Evolutionary conservation across 768 basidiomycete genomes (phyloP).

Genomic region (Dentipellis fragilis): DNA sequence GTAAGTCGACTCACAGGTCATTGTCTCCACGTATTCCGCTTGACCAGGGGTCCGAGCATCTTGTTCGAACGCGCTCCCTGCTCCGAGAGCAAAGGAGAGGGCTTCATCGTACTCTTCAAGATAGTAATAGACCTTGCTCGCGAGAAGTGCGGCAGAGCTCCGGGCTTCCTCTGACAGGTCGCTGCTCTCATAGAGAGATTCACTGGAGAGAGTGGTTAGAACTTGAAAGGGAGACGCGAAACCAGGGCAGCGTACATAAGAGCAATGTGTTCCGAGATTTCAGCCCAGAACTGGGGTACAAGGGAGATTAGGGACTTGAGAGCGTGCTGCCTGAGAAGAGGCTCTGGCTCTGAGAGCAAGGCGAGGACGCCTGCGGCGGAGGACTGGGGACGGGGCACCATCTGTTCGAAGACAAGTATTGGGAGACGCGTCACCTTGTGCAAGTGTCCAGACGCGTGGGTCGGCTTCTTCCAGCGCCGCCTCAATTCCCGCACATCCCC

Average conservation of each 20-base stretch:
- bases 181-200: conserved; percentile 79
- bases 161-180: conserved; percentile 66
- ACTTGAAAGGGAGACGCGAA: neutral
- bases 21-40: conserved; percentile 89
- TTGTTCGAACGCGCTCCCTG: conserved; percentile 76
- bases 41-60: conserved; percentile 54
- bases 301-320: conserved; percentile 72
- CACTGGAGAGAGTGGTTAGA: conserved; percentile 38
- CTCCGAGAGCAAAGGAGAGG: conserved; percentile 87
- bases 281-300: conserved; percentile 95
- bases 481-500: conserved; percentile 3
- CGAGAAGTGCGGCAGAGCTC: conserved; percentile 79
- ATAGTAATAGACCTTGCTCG: conserved; percentile 98
- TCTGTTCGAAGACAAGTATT: conserved; percentile 21
- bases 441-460: neutral
- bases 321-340: conserved; percentile 84
- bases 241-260: conserved; percentile 58
- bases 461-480: neutral
- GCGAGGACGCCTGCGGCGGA: conserved; percentile 87
- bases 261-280: conserved; percentile 91
- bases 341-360: conserved; percentile 81
- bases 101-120: conserved; percentile 94
- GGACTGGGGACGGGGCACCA: conserved; percentile 68
- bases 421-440: conserved; percentile 29
- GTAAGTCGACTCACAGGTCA: conserved; percentile 62